Evolutionary conservation across 306 rosid species (phyloP), one percentile per base, ranked within the genome.

Genomic region (Cicer bijugum): DNA sequence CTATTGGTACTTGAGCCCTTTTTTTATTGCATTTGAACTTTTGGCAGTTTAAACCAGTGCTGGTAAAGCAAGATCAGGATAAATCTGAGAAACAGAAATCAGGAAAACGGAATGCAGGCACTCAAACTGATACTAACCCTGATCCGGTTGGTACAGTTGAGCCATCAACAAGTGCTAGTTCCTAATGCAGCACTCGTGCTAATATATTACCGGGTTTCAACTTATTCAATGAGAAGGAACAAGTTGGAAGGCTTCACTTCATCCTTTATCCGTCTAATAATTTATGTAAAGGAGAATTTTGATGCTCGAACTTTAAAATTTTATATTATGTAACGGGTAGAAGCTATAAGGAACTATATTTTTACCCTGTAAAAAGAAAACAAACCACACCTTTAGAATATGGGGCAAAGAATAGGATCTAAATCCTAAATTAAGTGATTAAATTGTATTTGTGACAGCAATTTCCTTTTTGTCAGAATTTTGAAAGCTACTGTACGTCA

Each of bases 1-100:
- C 17, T 42, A 12, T 79, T 6, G 2, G 15, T 63, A 20, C 39
- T 69, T 45, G 23, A 48, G 8, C 46, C 38, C 12, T 44, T 50
- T 14, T 15, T 6, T 37, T 12, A 1, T 10, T 23, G 37, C 28
- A 63, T 19, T 64, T 47, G 20, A 52, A 53, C 48, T 53, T 57
- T 74, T 72, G 83, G 77, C 91, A 94, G 99, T 94, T 94, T 79
- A 84, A 89, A 85, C 99, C 97, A 1, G 91, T 91, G 86, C 81
- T 88, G 70, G 89, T 88, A 47, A 88, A 94, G 81, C 89, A 91
- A 81, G 91, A 89, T 67, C 71, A 83, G 63, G 88, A 89, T 6
- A 78, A 80, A 66, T 55, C 17, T 12, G 86, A 79, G 35, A 81
- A 75, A 20, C 82, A 72, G 75, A 84, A 84, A 35, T 85, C 86